These are phyloP conservation scores for Hygrophoropsis aurantiaca DNA, from an alignment of 768 basidiomycete genomes.

Conservation along the genomic window DNA sequence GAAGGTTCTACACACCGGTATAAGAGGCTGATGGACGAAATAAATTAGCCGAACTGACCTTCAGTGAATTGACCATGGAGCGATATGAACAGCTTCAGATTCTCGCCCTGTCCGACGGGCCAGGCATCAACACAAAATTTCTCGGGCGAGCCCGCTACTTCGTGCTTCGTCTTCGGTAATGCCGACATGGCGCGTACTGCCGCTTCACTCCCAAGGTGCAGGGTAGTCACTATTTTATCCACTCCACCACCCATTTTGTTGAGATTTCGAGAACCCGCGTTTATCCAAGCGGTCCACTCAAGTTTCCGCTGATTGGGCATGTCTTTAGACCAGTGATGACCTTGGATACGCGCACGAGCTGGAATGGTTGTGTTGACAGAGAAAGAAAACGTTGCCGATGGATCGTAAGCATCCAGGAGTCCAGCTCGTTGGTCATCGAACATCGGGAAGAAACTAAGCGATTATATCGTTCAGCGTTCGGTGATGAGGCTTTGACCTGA, in stretches of 20 bases:
- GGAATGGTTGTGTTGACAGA: conserved; percentile 85
- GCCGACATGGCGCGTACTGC: conserved; percentile 57
- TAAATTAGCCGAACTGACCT: conserved; percentile 48
- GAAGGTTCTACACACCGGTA: conserved; percentile 50
- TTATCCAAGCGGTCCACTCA: conserved; percentile 74
- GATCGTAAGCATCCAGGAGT: conserved; percentile 75
- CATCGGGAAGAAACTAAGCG: conserved; percentile 72
- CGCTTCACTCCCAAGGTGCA: conserved; percentile 72
- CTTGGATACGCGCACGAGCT: conserved; percentile 70
- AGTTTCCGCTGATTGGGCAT: conserved; percentile 84
- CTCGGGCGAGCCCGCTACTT: conserved; percentile 71
- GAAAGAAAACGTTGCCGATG: conserved; percentile 88
- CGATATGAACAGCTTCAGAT: conserved; percentile 58
- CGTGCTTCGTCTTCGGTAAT: conserved; percentile 81
- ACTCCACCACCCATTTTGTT: conserved; percentile 59
- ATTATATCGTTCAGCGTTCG: conserved; percentile 9
- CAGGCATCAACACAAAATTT: conserved; percentile 90
- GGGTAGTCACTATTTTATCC: conserved; percentile 59
- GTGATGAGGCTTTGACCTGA: background rate
- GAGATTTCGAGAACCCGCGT: conserved; percentile 74
- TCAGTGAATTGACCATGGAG: conserved; percentile 92
- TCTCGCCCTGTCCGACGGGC: conserved; percentile 64
- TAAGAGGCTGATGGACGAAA: background rate
- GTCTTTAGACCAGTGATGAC: conserved; percentile 57
- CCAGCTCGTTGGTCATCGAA: conserved; percentile 76